These are phyloP conservation scores for Tetraselmis chui DNA, from an alignment of 139 green algal species.

Conservation along the genomic window DNA sequence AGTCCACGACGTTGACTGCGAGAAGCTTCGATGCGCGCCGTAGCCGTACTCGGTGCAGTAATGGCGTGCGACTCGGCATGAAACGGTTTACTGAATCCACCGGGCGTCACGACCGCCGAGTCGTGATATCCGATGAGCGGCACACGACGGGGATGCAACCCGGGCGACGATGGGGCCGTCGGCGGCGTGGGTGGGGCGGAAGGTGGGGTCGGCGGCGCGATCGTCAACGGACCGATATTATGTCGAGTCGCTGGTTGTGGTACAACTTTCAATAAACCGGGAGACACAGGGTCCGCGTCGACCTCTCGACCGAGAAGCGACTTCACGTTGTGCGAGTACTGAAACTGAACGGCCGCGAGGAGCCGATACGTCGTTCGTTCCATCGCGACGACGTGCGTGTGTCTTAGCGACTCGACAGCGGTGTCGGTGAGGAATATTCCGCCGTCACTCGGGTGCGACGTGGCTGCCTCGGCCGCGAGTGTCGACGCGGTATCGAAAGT, in stretches of 20 bases:
- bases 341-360: background rate
- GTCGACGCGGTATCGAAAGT: background rate
- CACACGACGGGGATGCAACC: background rate
- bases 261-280: no score
- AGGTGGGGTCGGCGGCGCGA: no score
- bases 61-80: background rate
- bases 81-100: background rate
- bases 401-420: background rate
- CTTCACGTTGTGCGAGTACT: background rate
- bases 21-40: background rate
- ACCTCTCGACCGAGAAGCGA: background rate
- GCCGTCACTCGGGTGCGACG: background rate
- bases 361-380: background rate
- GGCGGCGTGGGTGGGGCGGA: background rate
- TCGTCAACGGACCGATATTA: no score
- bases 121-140: background rate
- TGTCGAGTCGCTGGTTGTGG: no score
- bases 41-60: background rate
- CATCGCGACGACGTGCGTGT: background rate
- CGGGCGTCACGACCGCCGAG: background rate
- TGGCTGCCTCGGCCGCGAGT: background rate
- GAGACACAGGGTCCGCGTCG: background rate
- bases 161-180: background rate
- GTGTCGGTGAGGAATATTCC: background rate
- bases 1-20: no score